phyloP scores from a whole-genome alignment of 129 eudicot genomes.

The Sambucus nigra region DNA sequence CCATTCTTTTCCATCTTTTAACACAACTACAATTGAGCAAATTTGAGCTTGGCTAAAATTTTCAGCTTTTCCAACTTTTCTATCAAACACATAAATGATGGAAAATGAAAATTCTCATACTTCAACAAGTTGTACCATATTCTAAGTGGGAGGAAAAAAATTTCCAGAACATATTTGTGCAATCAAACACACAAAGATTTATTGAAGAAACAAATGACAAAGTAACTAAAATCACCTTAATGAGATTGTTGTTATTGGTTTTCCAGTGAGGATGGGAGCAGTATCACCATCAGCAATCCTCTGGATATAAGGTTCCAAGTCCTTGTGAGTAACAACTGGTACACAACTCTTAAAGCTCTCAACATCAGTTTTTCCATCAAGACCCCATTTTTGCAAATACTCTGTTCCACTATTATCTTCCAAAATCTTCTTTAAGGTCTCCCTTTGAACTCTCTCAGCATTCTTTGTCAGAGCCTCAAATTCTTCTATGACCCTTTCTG shows the following conservation, averaged over 20 bases:
- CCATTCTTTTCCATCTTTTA: too few species aligned
- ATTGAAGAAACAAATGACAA: slow-evolving; percentile 8
- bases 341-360: slow-evolving; percentile 52
- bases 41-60: too few species aligned
- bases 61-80: too few species aligned
- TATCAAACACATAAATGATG: too few species aligned
- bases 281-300: slow-evolving; percentile 63
- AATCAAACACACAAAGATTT: too few species aligned
- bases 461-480: slow-evolving; percentile 62
- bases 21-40: too few species aligned
- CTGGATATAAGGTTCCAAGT: slow-evolving; percentile 80
- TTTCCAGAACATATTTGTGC: too few species aligned
- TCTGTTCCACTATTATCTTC: slow-evolving; percentile 62
- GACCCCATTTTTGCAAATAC: slow-evolving; percentile 60
- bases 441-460: slow-evolving; percentile 69
- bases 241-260: slow-evolving; percentile 62
- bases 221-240: slow-evolving; percentile 41
- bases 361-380: slow-evolving; percentile 70
- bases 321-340: slow-evolving; percentile 73
- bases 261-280: slow-evolving; percentile 54
- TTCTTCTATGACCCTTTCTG: slow-evolving; percentile 47
- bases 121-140: too few species aligned
- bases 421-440: slow-evolving; percentile 67
- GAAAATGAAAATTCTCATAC: too few species aligned
- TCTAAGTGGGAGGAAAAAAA: too few species aligned